Base-by-base conservation (phyloP, 345 rosid species). In the Citrus australasica region DNA sequence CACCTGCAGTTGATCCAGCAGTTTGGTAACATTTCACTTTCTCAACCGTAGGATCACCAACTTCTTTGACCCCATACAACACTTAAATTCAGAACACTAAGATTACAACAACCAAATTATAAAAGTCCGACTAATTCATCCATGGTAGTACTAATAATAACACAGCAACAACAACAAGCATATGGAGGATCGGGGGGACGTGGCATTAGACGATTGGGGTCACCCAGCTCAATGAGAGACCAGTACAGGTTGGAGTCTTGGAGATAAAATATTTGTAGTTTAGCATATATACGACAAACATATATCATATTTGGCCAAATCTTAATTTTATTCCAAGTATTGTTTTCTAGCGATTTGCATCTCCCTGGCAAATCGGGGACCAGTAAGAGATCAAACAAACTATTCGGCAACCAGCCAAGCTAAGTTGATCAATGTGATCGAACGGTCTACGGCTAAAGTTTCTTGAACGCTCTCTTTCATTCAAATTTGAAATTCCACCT, bases 21-120 rank as follows among this genome's bases (percentile, higher is more conserved):
- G 67, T 73, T 59, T 69, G 84, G 77, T 73, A 22, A 62, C 79
- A 76, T 51, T 60, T 82, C 84, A 37, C 74, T 76, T 51, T 75
- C 82, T 16, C 71, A 51, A 53, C 35, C 11, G 24, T 1, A 40
- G 64, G 67, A 19, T 33, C 33, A 38, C 74, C 48, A 38, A 65
- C 73, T 67, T 24, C 69, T 55, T 42, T 60, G 58, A 60, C 58
- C 38, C 77, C n/a, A 58, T 22, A 6, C n/a, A 37, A 38, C 17
- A 33, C 38, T 22, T 22, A 40, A 69, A 42, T 24, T 56, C 9
- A 7, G 46, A 37, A 22, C 28, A 11, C 3, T 4, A 9, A 67
- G 16, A 67, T 67, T 24, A 21, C 51, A 67, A 9, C 70, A 0
- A 21, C 71, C 59, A 9, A 70, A 16, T 42, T 11, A 3, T 46